Evolutionary conservation across 2,329 filamentous ascomycete species (phyloP), one percentile per base, ranked within the genome.

Genomic region (Talaromyces sp.): DNA sequence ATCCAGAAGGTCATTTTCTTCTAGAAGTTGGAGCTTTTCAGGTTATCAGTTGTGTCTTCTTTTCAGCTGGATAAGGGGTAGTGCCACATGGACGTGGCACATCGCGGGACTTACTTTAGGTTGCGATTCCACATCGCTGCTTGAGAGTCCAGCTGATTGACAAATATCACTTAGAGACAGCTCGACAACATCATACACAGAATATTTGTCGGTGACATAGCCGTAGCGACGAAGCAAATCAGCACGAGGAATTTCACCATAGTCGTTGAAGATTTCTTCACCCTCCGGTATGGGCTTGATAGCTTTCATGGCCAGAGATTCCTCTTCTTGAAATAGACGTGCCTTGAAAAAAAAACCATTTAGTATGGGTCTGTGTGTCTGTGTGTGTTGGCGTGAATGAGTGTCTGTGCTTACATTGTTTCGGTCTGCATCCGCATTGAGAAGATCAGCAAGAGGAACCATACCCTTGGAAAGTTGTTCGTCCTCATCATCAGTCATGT

Each of bases 381-480:
- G 16, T 33, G 13, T 13, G 14, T 22, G 16, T 7, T n/a, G 29
- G 27, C 41, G 7, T 17, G 30, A 47, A 46, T 6, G 16, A 16
- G 19, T 39, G 24, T 6, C 5, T 36, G 45, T 32, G 70, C 80
- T 63, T 63, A 88, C 88, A 62, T 96, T 96, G 71, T 94, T 94
- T 59, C 77, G 75, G 57, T 91, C 86, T 4, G 89, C 91, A 69
- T 96, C 90, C 0, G 91, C 90, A 65, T 96, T 96, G 29, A 97
- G 80, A 66, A 96, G 86, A 68, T 96, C 92, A 1, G 91, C 91
- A 77, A 97, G 83, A 1, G 91, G 91, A 0, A 96, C 88, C 90
- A 96, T 94, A 47, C 89, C 91, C 73, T 96, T 90, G 16, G 81
- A 76, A 2, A 86, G 79, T 46, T 80, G 79, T 51, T 88, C 86